Base-by-base conservation (phyloP, 169 alveolate species). In the Theileria luwenshuni region DNA sequence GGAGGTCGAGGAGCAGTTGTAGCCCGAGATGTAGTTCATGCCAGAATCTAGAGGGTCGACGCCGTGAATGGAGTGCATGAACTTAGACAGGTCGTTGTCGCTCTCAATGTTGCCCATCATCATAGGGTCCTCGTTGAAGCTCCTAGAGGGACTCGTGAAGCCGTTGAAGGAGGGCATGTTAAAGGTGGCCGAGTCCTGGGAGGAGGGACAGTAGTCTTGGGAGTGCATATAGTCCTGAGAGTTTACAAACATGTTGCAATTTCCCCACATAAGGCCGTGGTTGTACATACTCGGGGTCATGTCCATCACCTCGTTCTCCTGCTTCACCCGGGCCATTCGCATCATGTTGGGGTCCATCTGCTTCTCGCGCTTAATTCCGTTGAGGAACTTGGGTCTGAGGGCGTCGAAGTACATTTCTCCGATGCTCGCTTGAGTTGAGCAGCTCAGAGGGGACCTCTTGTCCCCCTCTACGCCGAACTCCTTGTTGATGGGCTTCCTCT, bases 11-110 rank as follows among this genome's bases (percentile, higher is more conserved):
- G 52, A 7, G 49, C 69, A 41, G 43, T 13, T 61, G 58, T 43
- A 49, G 19, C 41, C 58, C 33, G 76, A 68, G 48, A 38, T 54
- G 56, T 1, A 41, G 19, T 41, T 41, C 30, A 43, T 41, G 17
- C 35, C 23, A 17, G 23, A 23, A 32, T 45, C 72, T 17, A 68
- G 51, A 28, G 63, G 51, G 51, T 68, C 76, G 15, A 41, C 51
- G 61, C n/a, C 71, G 42, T 72, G 83, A 25, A 79, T 79, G 19
- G 87, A 64, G 41, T 79, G 87, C 77, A 79, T 51, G 17, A 79
- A 38, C 77, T 68, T 79, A 15, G 32, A 63, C 7, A 70, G 60
- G 41, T 79, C 87, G 33, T 77, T 45, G 41, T 79, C 87, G 17
- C 30, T 13, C 42, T 68, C 76, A 38, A 49, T n/a, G 28, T 13